These are phyloP conservation scores for Chlamydomonas sphaeroides DNA, from an alignment of 139 green algal species.

Conservation along the genomic window DNA sequence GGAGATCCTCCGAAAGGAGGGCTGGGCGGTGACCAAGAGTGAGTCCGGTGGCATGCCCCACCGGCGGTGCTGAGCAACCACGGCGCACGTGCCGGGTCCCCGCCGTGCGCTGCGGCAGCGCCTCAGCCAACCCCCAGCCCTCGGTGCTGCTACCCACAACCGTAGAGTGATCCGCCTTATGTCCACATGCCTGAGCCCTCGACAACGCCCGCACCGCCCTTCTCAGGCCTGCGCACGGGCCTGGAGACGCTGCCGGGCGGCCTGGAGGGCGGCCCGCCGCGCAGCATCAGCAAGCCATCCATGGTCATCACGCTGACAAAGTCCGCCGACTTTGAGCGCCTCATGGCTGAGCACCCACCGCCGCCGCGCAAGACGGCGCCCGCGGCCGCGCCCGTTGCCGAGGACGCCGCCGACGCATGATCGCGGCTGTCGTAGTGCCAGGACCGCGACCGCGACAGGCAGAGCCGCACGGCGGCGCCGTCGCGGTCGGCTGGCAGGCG, in stretches of 20 bases:
- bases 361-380: no score
- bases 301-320: slow-evolving; percentile 82
- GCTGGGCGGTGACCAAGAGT: slow-evolving; percentile 75
- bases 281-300: slow-evolving; percentile 78
- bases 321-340: slow-evolving; percentile 23
- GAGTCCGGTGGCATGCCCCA: background rate
- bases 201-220: background rate
- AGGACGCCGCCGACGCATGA: no score
- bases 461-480: no score
- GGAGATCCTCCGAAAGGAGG: slow-evolving; percentile 90
- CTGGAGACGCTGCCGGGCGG: slow-evolving; percentile 48
- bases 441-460: no score
- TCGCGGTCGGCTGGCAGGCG: no score
- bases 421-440: no score
- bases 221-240: slow-evolving; percentile 39
- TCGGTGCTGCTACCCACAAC: no score
- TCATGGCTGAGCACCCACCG: background rate
- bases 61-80: background rate
- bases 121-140: background rate
- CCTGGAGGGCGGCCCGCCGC: slow-evolving; percentile 5
- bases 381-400: no score
- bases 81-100: background rate
- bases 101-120: background rate
- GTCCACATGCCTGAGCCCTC: background rate
- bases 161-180: background rate